phyloP scores from a whole-genome alignment of 495 filamentous ascomycete species.

The Neurospora sp. region DNA sequence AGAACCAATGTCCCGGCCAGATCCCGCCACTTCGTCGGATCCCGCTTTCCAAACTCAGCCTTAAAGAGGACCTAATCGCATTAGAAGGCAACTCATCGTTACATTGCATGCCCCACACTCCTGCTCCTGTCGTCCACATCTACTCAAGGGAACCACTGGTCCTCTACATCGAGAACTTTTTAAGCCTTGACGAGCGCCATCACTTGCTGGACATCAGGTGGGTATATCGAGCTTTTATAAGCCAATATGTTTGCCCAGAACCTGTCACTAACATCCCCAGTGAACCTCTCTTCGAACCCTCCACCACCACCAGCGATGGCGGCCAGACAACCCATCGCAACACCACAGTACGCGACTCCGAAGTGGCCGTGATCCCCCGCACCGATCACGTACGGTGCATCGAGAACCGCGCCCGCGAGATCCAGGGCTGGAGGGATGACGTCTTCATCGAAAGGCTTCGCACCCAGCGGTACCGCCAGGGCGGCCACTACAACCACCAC shows the following conservation, averaged over 20 bases:
- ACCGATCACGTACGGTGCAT: slow-evolving; percentile 32
- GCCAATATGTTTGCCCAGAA: not conserved
- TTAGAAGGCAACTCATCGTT: slow-evolving; percentile 23
- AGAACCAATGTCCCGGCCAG: not conserved
- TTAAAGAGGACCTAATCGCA: slow-evolving; percentile 31
- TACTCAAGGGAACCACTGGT: slow-evolving; percentile 34
- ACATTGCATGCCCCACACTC: slow-evolving; percentile 15
- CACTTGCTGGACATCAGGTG: slow-evolving; percentile 38
- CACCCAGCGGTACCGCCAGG: slow-evolving; percentile 30
- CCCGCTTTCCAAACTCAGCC: slow-evolving; percentile 24
- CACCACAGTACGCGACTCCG: slow-evolving; percentile 32
- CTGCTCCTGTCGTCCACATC: slow-evolving; percentile 26
- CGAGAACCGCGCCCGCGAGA: slow-evolving; percentile 28
- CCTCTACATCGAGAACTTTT: slow-evolving; percentile 37
- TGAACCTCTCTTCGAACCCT: slow-evolving; percentile 31
- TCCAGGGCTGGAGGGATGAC: slow-evolving; percentile 39
- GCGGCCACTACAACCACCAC: slow-evolving; percentile 35
- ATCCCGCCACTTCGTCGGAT: slow-evolving; percentile 20
- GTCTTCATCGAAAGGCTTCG: slow-evolving; percentile 36
- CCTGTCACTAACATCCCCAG: slow-evolving; percentile 8
- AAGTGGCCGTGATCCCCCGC: slow-evolving; percentile 37
- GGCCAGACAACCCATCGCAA: slow-evolving; percentile 22
- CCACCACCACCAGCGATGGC: slow-evolving; percentile 34
- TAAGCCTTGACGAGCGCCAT: slow-evolving; percentile 22
- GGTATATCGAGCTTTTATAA: not conserved